Conservation (phyloP, 352 stramenopile genomes). For the Phytophthora macrochlamydospora region DNA sequence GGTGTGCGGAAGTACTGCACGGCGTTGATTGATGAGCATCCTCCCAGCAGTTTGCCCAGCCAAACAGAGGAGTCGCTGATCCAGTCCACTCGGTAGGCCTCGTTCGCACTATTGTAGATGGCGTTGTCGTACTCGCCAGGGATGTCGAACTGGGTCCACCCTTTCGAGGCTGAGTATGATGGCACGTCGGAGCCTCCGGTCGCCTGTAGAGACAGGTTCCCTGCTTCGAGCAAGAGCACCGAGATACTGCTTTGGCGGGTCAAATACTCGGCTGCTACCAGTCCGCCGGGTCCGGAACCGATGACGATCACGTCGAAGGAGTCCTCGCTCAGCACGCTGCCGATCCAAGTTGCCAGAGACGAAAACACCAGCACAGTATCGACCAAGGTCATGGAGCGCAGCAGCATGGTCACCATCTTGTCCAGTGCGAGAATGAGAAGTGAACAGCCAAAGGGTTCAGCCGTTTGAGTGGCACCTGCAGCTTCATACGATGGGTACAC, state of each 20-base stretch:
- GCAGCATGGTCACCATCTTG: not conserved
- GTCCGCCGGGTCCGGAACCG: conserved; percentile 56
- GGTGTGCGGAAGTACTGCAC: conserved; percentile 81
- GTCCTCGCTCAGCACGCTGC: conserved; percentile 6
- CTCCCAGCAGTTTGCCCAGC: conserved; percentile 78
- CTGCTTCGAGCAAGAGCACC: conserved; percentile 64
- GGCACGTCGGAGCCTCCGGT: conserved; percentile 40
- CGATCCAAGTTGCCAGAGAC: not conserved
- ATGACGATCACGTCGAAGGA: conserved; percentile 66
- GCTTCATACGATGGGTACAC: not conserved
- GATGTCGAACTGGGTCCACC: conserved; percentile 51
- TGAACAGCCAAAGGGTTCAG: not conserved
- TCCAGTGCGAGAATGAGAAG: conserved; percentile 5
- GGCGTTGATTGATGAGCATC: conserved; percentile 78
- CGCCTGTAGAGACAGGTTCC: conserved; percentile 44
- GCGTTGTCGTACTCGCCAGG: conserved; percentile 54
- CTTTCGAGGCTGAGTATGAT: conserved; percentile 26
- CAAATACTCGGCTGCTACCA: conserved; percentile 61
- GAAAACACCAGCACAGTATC: conserved; percentile 1
- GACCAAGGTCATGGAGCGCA: not conserved
- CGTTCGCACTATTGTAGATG: conserved; percentile 49
- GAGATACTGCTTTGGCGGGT: conserved; percentile 40
- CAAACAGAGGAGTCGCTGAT: conserved; percentile 46
- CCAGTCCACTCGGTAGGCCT: conserved; percentile 57
- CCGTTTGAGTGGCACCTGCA: not conserved